Evolutionary conservation across 306 rosid species (phyloP).

Genomic region (Trifolium pratense): DNA sequence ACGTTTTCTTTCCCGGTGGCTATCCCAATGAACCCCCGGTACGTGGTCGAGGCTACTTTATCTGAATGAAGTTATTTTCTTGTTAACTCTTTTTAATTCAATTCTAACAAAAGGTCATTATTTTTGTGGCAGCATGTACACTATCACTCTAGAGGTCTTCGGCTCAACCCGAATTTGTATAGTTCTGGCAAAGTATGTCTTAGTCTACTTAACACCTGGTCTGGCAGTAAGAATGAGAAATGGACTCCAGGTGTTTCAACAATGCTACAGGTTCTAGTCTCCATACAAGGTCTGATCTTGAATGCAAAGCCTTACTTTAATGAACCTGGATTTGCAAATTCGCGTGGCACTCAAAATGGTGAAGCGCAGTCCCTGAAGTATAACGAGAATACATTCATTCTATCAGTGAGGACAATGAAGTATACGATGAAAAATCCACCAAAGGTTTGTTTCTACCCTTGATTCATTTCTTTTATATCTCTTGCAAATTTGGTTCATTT

Average conservation of each 20-base stretch:
- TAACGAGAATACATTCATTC: constrained; percentile 69
- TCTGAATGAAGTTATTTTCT: constrained; percentile 1
- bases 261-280: constrained; percentile 89
- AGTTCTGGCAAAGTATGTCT: constrained; percentile 92
- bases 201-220: constrained; percentile 92
- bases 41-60: constrained; percentile 44
- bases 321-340: constrained; percentile 76
- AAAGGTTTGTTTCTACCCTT: constrained; percentile 62
- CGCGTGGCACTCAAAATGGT: too few species aligned
- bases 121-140: constrained; percentile 61
- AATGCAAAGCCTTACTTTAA: constrained; percentile 86
- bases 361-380: constrained; percentile 55
- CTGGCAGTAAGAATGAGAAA: constrained; percentile 70
- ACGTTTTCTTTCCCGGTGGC: constrained; percentile 70
- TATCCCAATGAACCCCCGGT: constrained; percentile 91
- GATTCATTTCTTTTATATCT: constrained; percentile 29
- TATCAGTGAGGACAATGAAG: constrained; percentile 81
- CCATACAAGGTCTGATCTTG: constrained; percentile 88
- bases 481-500: constrained; percentile 8
- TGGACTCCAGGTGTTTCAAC: constrained; percentile 87
- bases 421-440: constrained; percentile 75
- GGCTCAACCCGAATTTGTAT: constrained; percentile 90
- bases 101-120: constrained; percentile 35
- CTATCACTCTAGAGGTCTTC: constrained; percentile 90
- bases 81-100: constrained; percentile 24